phyloP scores from a whole-genome alignment of 768 basidiomycete species.

The Pleurotus citrinopileatus region DNA sequence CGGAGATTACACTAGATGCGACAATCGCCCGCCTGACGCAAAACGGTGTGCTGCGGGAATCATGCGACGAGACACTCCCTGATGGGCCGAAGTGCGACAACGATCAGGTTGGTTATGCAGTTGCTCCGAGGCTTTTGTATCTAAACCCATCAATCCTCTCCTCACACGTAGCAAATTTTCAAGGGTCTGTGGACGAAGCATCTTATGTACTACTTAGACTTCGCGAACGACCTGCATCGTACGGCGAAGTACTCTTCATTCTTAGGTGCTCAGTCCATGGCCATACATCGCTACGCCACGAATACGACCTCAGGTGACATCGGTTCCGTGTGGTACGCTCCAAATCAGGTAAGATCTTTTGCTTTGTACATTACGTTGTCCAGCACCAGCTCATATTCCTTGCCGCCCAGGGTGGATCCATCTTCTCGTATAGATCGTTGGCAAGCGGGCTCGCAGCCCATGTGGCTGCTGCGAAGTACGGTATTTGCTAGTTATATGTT shows the following conservation, averaged over 20 bases:
- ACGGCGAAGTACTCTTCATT: slow-evolving; percentile 39
- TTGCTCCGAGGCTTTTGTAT: neutral
- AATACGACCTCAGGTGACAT: slow-evolving; percentile 33
- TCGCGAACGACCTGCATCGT: slow-evolving; percentile 38
- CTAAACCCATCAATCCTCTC: neutral
- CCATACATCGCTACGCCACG: slow-evolving; percentile 42
- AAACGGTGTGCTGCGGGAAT: slow-evolving; percentile 44
- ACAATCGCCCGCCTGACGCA: slow-evolving; percentile 39
- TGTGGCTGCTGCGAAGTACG: slow-evolving; percentile 42
- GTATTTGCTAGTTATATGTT: slow-evolving; percentile 25
- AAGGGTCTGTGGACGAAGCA: slow-evolving; percentile 58
- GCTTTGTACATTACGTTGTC: neutral
- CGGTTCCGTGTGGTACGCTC: slow-evolving; percentile 46
- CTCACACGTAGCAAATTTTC: slow-evolving; percentile 36
- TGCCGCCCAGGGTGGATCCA: slow-evolving; percentile 31
- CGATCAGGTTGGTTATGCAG: slow-evolving; percentile 35
- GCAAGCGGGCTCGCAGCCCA: slow-evolving; percentile 41
- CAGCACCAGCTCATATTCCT: neutral
- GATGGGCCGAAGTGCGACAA: slow-evolving; percentile 39
- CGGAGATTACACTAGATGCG: slow-evolving; percentile 52
- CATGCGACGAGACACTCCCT: slow-evolving; percentile 44
- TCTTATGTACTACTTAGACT: slow-evolving; percentile 46
- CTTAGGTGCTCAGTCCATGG: slow-evolving; percentile 38
- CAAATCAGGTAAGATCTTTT: slow-evolving; percentile 27
- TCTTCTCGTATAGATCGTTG: slow-evolving; percentile 42